Base-by-base conservation (phyloP, 2,329 filamentous ascomycete species). In the Verticillium isaacii region DNA sequence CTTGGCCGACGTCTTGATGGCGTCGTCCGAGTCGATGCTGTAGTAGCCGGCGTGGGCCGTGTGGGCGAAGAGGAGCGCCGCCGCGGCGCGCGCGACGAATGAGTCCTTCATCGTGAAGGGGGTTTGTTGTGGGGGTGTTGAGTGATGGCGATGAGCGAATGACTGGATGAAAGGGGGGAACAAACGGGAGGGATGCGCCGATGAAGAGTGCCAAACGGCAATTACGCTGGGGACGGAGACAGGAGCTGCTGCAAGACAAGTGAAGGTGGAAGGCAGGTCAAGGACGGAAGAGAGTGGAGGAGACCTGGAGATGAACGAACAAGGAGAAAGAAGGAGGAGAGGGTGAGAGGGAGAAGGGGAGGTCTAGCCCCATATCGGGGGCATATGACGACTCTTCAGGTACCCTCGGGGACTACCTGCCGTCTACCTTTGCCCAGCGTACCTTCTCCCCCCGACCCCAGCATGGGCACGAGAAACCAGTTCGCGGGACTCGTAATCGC, bases 1-100 rank as follows among this genome's bases (percentile, higher is more conserved):
- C 52, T 73, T 70, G n/a, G 82, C 80, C 0, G 80, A 76, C 2
- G 72, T 58, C 56, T 76, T 78, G 64, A 84, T 82, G 12, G 78
- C 78, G 2, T 72, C 54, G n/a, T 56, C 54, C 14, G 54, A 32
- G 14, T 56, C 25, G 25, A 56, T 32, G 11, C 32, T 56, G 54
- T 56, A 56, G 29, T 34, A 56, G 29, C 12, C 54, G 9, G 54
- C 54, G 32, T 32, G 12, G 14, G 54, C 25, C 8, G 32, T 32
- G 32, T 32, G 25, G 29, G 54, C 32, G 14, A 9, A 32, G 23
- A 56, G 29, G 25, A 56, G 54, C 25, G 32, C 15, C 25, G 54
- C 29, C 32, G 54, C 32, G 25, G 14, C 54, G 32, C 25, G 12
- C 25, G 25, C 25, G 54, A 56, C 54, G 32, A 34, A n/a, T 17